phyloP scores from a whole-genome alignment of 495 filamentous ascomycete species.

The Haplographium delicatum region DNA sequence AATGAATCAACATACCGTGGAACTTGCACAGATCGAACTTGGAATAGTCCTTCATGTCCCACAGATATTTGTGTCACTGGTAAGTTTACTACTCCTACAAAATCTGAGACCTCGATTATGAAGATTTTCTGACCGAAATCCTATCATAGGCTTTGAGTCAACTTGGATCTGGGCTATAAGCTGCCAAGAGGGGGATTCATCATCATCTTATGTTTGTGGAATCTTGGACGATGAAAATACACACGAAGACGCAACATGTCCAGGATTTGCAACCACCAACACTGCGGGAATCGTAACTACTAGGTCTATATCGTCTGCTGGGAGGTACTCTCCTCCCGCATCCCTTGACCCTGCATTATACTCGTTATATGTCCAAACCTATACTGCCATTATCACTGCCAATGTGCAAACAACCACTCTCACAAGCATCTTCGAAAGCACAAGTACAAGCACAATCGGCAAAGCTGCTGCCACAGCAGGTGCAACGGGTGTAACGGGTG shows the following conservation, averaged over 20 bases:
- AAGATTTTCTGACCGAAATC: background rate
- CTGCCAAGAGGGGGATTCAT: background rate
- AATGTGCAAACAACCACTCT: slow-evolving; percentile 6
- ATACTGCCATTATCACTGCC: slow-evolving; percentile 5
- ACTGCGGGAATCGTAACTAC: background rate
- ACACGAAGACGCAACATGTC: slow-evolving; percentile 4
- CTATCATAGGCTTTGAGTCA: slow-evolving; percentile 11
- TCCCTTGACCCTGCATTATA: slow-evolving; percentile 7
- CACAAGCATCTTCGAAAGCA: slow-evolving; percentile 9
- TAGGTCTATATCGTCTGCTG: slow-evolving; percentile 1
- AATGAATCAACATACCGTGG: slow-evolving; percentile 6
- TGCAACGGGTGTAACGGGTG: background rate
- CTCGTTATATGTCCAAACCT: slow-evolving; percentile 5
- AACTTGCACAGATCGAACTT: slow-evolving; percentile 20
- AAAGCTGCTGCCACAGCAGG: background rate
- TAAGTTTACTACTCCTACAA: background rate
- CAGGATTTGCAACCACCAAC: background rate
- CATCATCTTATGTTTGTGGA: slow-evolving; percentile 2
- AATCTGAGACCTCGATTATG: background rate
- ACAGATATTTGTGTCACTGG: slow-evolving; percentile 14
- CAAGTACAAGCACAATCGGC: slow-evolving; percentile 12
- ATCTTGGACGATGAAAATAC: background rate
- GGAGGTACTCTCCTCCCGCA: slow-evolving; percentile 13
- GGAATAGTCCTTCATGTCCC: slow-evolving; percentile 14
- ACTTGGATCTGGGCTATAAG: slow-evolving; percentile 16